A percentile compares a stretch with the other conserved stretches of the same genome.
These are phyloP conservation scores for Vigna radiata DNA, from an alignment of 306 rosid genomes.

Conservation along the genomic window DNA sequence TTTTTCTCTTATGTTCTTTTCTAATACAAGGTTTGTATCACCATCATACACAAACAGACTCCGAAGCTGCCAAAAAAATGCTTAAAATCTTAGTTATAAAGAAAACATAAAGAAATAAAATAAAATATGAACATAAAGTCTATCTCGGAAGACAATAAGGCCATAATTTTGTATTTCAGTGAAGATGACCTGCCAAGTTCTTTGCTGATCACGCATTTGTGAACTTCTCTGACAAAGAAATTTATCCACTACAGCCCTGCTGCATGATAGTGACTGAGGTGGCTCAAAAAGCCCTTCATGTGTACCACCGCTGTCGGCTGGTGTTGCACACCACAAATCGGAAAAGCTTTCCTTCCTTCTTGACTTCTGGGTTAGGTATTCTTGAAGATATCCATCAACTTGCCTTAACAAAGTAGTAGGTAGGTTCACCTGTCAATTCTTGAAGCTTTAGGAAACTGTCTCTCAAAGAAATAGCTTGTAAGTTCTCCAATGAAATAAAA, in stretches of 20 bases:
- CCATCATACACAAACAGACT: conserved; percentile 25
- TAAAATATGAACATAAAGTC: conserved; percentile 7
- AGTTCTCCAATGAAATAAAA: not conserved
- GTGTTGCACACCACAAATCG: conserved; percentile 62
- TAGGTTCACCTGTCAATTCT: conserved; percentile 65
- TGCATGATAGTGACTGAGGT: conserved; percentile 67
- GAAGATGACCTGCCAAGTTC: conserved; percentile 80
- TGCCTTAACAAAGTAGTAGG: conserved; percentile 62
- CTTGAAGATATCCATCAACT: conserved; percentile 65
- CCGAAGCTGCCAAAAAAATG: not conserved
- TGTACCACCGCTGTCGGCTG: conserved; percentile 67
- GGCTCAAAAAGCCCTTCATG: conserved; percentile 91
- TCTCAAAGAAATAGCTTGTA: conserved; percentile 11
- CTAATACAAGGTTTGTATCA: conserved; percentile 1
- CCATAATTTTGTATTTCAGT: conserved; percentile 30
- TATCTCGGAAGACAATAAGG: conserved; percentile 26
- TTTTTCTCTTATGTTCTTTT: too few species aligned
- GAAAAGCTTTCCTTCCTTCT: conserved; percentile 57
- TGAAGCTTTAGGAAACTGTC: conserved; percentile 38
- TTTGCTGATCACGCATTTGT: conserved; percentile 75
- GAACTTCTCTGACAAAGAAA: conserved; percentile 62
- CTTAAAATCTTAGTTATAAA: conserved; percentile 46
- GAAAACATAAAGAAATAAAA: not conserved
- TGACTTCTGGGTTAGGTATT: conserved; percentile 62
- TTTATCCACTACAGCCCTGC: conserved; percentile 68